These are phyloP conservation scores for Solanum sitiens DNA, from an alignment of 257 asterid genomes.

Conservation along the genomic window DNA sequence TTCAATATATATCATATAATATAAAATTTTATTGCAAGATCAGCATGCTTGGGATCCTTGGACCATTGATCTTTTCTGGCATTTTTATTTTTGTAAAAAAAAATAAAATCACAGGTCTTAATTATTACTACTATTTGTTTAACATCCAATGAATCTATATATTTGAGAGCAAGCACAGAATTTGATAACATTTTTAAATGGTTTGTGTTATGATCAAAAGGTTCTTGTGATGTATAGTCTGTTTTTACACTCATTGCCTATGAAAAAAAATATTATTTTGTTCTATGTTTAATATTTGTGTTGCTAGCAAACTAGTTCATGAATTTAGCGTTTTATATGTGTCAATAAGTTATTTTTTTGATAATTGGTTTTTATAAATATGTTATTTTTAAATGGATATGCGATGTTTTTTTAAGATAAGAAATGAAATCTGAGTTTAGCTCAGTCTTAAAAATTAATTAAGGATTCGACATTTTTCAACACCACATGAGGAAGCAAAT, in stretches of 20 bases:
- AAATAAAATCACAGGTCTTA: not conserved
- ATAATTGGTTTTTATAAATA: not conserved
- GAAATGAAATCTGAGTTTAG: not conserved
- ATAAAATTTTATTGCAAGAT: not conserved
- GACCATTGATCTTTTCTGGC: not conserved
- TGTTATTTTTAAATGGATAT: no score
- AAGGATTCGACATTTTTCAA: not conserved
- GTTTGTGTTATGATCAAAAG: not conserved
- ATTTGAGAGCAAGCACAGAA: not conserved
- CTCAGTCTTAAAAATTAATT: not conserved
- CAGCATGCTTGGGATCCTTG: slow-evolving; percentile 3
- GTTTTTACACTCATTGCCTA: not conserved
- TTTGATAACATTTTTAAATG: not conserved
- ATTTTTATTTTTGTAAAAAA: not conserved
- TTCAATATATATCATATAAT: not conserved
- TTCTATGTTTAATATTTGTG: not conserved
- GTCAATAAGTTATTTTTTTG: not conserved
- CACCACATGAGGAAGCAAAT: not conserved
- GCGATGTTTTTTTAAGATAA: not conserved
- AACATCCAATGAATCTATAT: not conserved
- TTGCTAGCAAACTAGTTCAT: not conserved
- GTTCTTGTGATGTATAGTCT: not conserved
- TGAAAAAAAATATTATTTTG: not conserved
- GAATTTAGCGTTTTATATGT: not conserved
- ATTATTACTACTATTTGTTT: not conserved